These are phyloP conservation scores for Paxillus rubicundulus DNA, from an alignment of 768 basidiomycete species.

Conservation along the genomic window DNA sequence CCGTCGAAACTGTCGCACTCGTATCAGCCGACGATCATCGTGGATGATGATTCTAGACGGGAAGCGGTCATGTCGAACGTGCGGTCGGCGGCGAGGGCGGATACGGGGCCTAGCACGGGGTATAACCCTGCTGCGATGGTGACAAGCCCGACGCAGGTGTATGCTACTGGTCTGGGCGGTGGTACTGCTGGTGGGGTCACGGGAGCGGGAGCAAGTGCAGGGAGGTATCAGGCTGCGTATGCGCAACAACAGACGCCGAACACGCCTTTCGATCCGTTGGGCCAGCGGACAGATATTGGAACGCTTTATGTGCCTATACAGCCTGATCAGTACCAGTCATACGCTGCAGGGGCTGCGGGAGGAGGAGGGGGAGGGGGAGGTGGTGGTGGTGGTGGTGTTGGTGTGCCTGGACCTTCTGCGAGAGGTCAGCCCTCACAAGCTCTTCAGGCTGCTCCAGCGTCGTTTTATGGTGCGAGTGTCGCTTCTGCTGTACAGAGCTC, in stretches of 20 bases:
- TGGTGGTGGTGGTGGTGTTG: too few species aligned
- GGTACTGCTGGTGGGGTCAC: neutral
- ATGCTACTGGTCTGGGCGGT: conserved; percentile 39
- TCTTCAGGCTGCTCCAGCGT: conserved; percentile 37
- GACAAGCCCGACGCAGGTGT: conserved; percentile 75
- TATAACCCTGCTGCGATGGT: conserved; percentile 54
- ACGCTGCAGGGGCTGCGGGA: conserved; percentile 33
- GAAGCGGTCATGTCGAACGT: conserved; percentile 84
- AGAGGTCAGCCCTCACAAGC: conserved; percentile 49
- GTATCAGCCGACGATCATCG: conserved; percentile 55
- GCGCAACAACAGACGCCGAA: conserved; percentile 39
- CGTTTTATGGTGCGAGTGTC: conserved; percentile 69
- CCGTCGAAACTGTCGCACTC: conserved; percentile 33
- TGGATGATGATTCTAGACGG: conserved; percentile 67
- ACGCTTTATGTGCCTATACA: conserved; percentile 80
- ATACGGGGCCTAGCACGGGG: conserved; percentile 38
- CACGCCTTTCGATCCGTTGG: conserved; percentile 58
- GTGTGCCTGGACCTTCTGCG: conserved; percentile 16
- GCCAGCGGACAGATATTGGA: conserved; percentile 61
- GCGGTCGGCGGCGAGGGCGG: conserved; percentile 57
- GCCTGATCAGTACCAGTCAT: conserved; percentile 71
- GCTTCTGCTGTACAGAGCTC: conserved; percentile 45
- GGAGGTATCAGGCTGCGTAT: conserved; percentile 61
- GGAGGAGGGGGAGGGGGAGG: conserved; percentile 31
- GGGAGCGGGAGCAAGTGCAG: conserved; percentile 12